Evolutionary conservation across 345 rosid genomes (phyloP), one percentile per base, ranked within the genome.

Genomic region (Citrus mangshanensis): DNA sequence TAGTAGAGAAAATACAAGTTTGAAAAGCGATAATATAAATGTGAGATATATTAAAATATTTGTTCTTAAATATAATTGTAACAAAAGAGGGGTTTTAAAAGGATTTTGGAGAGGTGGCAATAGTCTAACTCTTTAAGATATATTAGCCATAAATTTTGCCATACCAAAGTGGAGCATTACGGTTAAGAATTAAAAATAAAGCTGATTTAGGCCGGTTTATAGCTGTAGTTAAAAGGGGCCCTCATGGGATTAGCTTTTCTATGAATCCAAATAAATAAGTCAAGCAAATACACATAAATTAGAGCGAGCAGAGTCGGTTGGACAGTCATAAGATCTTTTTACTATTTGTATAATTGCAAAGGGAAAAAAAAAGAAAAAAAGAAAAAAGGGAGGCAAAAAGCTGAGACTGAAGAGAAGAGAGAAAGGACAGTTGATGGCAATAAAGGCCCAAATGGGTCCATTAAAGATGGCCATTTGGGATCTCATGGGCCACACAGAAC

Each of bases 401-500:
- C 37, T 21, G 62, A 7, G 28, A 65, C 9, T 19, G 21, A 65
- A 24, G 69, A 40, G 56, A 40, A n/a, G 61, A 10, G 30, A n/a
- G 79, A 82, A 72, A 73, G 24, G 76, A 81, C 79, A 79, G 51
- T 70, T 75, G 77, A 68, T 75, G 59, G 77, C 58, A 74, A 77
- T 76, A 79, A 83, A 81, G 81, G 79, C 83, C 78, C 61, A 81
- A 84, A 69, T 13, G 9, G 70, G 80, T 74, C 78, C 88, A 76
- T 40, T 19, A 16, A 7, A 65, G 81, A 37, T 73, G 82, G 32
- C 42, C 70, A 74, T 35, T 60, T 71, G 60, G 60, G 81, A 75
- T 74, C 37, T 67, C 66, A 60, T 72, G 81, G 85, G 82, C 80
- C 86, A 81, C 59, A 8, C 24, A 63, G 49, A 16, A 16, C 30